Conservation (phyloP, 2,329 filamentous ascomycete species). For the Colletotrichum tropicale region DNA sequence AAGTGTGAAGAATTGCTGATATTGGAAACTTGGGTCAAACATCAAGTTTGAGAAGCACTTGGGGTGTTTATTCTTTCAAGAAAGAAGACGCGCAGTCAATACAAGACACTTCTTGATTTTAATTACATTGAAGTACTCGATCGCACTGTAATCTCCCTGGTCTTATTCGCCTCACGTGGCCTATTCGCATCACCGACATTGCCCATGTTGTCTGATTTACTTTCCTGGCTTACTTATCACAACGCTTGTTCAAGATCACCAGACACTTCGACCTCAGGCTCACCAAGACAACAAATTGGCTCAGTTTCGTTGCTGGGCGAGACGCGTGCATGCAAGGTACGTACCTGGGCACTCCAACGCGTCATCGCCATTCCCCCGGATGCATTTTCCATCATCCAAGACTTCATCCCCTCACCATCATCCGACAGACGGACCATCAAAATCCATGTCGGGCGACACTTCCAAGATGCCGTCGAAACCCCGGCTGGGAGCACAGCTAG, state of each 20-base stretch:
- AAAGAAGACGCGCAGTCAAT: background rate
- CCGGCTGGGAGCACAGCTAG: background rate
- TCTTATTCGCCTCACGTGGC: background rate
- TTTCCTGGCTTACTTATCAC: background rate
- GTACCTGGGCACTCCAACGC: background rate
- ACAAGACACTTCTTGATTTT: background rate
- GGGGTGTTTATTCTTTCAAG: background rate
- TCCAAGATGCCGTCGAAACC: background rate
- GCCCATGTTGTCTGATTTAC: background rate
- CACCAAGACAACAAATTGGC: background rate
- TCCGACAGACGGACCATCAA: background rate
- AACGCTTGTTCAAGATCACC: background rate
- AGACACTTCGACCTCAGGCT: background rate
- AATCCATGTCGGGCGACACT: background rate
- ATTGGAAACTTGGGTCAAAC: background rate
- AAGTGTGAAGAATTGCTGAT: background rate
- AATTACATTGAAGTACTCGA: background rate
- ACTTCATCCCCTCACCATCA: background rate
- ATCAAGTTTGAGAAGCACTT: background rate
- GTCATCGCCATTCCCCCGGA: background rate
- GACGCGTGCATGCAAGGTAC: background rate
- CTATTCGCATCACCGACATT: background rate
- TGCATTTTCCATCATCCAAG: background rate
- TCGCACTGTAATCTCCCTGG: background rate
- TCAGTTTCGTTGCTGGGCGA: background rate